Conservation (phyloP, 2,329 filamentous ascomycete genomes). For the Pseudocercospora pini-densiflorae region DNA sequence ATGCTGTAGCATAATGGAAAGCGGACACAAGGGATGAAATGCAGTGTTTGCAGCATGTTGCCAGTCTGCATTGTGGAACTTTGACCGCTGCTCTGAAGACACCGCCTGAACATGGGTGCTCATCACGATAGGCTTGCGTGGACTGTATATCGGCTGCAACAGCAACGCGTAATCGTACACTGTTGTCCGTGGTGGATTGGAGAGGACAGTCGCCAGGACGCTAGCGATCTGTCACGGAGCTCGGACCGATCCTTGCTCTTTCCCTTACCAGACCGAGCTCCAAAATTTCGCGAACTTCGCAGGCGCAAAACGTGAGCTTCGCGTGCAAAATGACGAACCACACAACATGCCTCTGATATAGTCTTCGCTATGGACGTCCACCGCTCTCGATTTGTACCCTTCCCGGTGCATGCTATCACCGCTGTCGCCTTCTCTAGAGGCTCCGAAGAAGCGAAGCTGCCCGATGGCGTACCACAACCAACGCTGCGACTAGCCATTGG, state of each 20-base stretch:
- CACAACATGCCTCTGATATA: not conserved
- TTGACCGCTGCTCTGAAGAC: not conserved
- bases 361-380: slow-evolving; percentile 80
- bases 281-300: not conserved
- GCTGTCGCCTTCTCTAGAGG: slow-evolving; percentile 87
- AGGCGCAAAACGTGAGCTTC: not conserved
- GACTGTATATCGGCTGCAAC: not conserved
- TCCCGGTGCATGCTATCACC: slow-evolving; percentile 90
- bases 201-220: not conserved
- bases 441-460: not conserved
- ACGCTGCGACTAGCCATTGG: slow-evolving; percentile 83
- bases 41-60: not conserved
- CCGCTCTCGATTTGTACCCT: slow-evolving; percentile 93
- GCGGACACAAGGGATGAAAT: not conserved
- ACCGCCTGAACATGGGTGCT: too few species aligned
- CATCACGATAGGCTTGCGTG: not conserved
- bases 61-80: not conserved
- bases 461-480: slow-evolving; percentile 50
- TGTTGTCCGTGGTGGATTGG: not conserved
- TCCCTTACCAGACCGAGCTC: not conserved
- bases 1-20: not conserved
- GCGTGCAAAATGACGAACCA: not conserved
- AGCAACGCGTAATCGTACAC: not conserved
- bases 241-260: not conserved
- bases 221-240: not conserved